Base-by-base conservation (phyloP, 345 rosid species). In the Populus davidiana region DNA sequence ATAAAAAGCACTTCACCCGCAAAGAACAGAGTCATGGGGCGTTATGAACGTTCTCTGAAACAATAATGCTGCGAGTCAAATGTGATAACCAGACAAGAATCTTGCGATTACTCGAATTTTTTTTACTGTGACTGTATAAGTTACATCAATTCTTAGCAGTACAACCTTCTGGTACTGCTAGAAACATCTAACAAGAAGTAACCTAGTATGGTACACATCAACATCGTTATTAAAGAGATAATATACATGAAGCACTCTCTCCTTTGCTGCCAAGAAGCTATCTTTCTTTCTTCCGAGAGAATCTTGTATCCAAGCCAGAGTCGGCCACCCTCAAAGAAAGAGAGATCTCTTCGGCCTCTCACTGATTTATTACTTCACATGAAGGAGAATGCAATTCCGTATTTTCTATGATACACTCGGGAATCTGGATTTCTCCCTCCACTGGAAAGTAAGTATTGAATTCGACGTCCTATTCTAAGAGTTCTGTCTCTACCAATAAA, bases 221-320 rank as follows among this genome's bases (percentile, higher is more conserved):
- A 69, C 23, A 75, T 72, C 47, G 74, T 71, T 75, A 78, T 86
- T 71, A 25, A 43, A 67, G 54, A 41, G 35, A 64, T 54, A 73
- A 80, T 84, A 64, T 86, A 86, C 86, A 81, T 12, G 21, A 56
- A 54, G 62, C 78, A 74, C 66, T 67, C 67, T 62, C 74, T 67
- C 74, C 47, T 14, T n/a, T 23, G 61, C 35, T 67, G 76, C 80
- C 36, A 70, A 47, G 77, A 59, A 75, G 56, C 81, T 78, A 35
- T 61, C 78, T 73, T 70, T 72, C 77, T 36, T 36, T 49, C 84
- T 79, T 73, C 70, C 76, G 61, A 54, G 80, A 74, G 76, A 78
- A 67, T 44, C 83, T 31, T 73, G 39, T 75, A 49, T 41, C 36
- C 54, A 43, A 21, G 35, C 1, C 75, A 71, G 80, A 75, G 36